Base-by-base conservation (phyloP, 2,329 filamentous ascomycete species). In the Aspergillus ustus region DNA sequence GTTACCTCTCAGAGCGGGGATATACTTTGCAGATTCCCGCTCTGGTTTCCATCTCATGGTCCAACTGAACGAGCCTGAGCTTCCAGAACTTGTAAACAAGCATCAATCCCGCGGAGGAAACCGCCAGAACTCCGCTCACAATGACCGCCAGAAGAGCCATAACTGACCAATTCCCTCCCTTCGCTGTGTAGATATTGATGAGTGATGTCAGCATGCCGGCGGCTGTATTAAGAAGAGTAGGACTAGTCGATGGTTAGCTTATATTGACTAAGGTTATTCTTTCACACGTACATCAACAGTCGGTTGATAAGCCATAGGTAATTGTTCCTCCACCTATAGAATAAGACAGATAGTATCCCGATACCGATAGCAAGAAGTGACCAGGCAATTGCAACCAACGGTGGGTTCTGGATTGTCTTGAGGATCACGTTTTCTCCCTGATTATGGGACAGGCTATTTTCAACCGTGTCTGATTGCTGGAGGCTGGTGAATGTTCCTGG, bases 261-360 rank as follows among this genome's bases (percentile, higher is more conserved):
- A 5, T 43, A 45, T 44, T 17, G 19, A n/a, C 29, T 25, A n/a
- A 17, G 19, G 11, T 19, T 44, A 15, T 15, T 51, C 29, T 9
- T 46, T 31, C n/a, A 9, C 44, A 31, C 25, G 43, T 69, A 79
- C 63, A 84, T 61, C 64, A 85, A 84, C 13, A 86, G 73, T 59
- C 78, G 76, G 67, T 85, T 83, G 8, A 84, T 75, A 22, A 85
- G 73, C 84, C 83, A 87, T 19, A 85, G 77, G 60, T 85, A 85
- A 64, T 86, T 85, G 17, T 70, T 67, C 44, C 78, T 71, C 72
- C 81, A 82, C 20, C 74, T 71, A 55, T 76, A 72, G 63, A 77
- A 82, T n/a, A 86, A 72, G 67, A 73, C 77, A 2, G 77, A 54
- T 67, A 82, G 80, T 3, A 81, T 79, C 1, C 74, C 50, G 1